These are phyloP conservation scores for Hygrophila difformis DNA, from an alignment of 257 asterid genomes.

Conservation along the genomic window DNA sequence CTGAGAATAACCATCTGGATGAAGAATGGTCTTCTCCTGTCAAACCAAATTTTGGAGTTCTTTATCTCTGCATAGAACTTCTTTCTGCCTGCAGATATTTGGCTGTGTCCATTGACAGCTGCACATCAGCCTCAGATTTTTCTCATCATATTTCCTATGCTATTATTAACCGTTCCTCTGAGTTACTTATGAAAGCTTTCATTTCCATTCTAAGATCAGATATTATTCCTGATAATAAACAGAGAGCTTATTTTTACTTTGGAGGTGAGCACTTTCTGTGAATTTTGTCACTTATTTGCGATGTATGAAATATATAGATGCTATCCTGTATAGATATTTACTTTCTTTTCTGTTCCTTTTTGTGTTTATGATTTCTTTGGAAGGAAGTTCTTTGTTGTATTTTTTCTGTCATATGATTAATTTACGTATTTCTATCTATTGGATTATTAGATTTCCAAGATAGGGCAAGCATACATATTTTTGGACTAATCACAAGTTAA, in stretches of 20 bases:
- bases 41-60: slow-evolving; percentile 43
- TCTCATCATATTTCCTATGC: slow-evolving; percentile 34
- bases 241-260: slow-evolving; percentile 32
- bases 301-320: slow-evolving; percentile 5
- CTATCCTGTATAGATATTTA: too few relatives aligned
- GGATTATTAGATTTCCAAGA: slow-evolving; percentile 5
- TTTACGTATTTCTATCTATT: neutral
- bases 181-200: slow-evolving; percentile 39
- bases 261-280: slow-evolving; percentile 43
- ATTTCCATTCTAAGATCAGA: slow-evolving; percentile 34
- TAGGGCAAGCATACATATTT: slow-evolving; percentile 5
- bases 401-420: neutral
- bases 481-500: neutral
- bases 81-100: slow-evolving; percentile 68
- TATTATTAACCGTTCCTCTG: slow-evolving; percentile 42
- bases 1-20: slow-evolving; percentile 19
- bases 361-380: neutral
- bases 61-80: slow-evolving; percentile 65
- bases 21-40: slow-evolving; percentile 22
- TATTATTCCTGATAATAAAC: slow-evolving; percentile 25
- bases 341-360: neutral
- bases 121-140: slow-evolving; percentile 20
- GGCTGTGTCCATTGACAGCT: slow-evolving; percentile 30
- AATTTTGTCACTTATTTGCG: slow-evolving; percentile 1
- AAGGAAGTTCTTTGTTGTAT: slow-evolving; percentile 2